A percentile compares a stretch with the other conserved stretches of the same genome.
Conservation (phyloP, 2,329 filamentous ascomycete genomes). For the Cryphonectria japonica region DNA sequence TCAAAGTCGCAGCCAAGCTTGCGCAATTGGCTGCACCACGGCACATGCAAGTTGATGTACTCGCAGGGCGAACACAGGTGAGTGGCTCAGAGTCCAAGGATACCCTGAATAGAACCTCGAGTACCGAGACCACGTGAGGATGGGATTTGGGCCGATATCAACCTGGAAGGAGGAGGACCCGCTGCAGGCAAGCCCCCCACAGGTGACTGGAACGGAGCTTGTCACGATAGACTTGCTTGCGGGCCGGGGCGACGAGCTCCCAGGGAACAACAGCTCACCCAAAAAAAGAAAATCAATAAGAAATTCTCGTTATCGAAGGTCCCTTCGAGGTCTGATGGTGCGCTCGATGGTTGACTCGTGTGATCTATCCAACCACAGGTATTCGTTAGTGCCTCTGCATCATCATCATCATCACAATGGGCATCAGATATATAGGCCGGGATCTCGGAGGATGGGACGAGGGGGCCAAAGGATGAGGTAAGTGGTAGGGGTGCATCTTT, state of each 20-base stretch:
- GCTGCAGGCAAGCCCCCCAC: conserved; percentile 1
- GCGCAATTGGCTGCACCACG: conserved; percentile 58
- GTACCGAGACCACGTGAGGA: conserved; percentile 51
- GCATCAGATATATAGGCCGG: conserved; percentile 42
- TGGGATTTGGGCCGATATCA: conserved; percentile 19
- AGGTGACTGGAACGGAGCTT: conserved; percentile 30
- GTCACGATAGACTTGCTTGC: conserved; percentile 36
- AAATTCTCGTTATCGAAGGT: conserved; percentile 35
- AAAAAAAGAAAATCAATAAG: conserved; percentile 4
- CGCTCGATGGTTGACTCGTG: conserved; percentile 36
- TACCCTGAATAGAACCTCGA: conserved; percentile 38
- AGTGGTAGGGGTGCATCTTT: conserved; percentile 36
- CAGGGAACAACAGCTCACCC: conserved; percentile 39
- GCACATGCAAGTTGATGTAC: conserved; percentile 64
- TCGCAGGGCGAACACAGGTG: conserved; percentile 42
- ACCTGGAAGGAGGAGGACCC: conserved; percentile 17
- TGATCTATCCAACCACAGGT: conserved; percentile 48
- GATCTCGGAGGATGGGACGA: conserved; percentile 22
- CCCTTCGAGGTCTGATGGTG: conserved; percentile 36
- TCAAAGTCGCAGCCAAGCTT: conserved; percentile 54
- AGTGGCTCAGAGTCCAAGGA: conserved; percentile 41
- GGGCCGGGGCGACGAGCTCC: conserved; percentile 37
- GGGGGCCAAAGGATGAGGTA: conserved; percentile 33
- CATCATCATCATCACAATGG: conserved; percentile 26
- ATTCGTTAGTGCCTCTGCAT: conserved; percentile 41